Evolutionary conservation across 441 rosid species (phyloP).

Genomic region (Pelargonium myrrhifolium): DNA sequence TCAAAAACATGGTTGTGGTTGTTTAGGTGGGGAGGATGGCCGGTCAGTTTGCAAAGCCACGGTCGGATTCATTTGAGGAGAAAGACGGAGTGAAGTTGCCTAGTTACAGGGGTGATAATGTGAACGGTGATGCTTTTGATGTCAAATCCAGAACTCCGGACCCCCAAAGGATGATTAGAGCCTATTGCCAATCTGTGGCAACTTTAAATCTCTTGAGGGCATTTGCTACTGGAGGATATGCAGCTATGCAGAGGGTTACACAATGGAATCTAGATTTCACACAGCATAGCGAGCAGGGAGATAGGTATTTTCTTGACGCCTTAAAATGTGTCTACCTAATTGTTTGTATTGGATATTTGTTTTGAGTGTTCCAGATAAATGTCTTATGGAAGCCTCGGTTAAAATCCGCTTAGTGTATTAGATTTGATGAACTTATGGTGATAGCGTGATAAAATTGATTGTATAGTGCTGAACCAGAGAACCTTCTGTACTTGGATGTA

Average conservation of each 20-base stretch:
- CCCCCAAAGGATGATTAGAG: conserved; percentile 57
- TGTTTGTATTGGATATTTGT: neutral
- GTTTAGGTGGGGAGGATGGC: conserved; percentile 50
- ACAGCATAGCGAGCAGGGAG: conserved; percentile 50
- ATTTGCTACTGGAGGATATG: conserved; percentile 55
- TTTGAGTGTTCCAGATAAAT: neutral
- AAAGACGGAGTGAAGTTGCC: conserved; percentile 42
- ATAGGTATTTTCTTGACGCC: conserved; percentile 27
- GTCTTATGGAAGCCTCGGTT: neutral
- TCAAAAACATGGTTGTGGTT: neutral
- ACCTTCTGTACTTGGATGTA: too few relatives aligned
- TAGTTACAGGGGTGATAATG: conserved; percentile 37
- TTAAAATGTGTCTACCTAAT: neutral
- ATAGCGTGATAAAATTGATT: too few relatives aligned
- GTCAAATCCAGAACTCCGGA: conserved; percentile 30
- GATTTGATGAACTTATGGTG: too few relatives aligned
- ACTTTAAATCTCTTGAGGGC: conserved; percentile 56
- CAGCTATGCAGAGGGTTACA: conserved; percentile 54
- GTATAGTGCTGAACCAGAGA: too few relatives aligned
- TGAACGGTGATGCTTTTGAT: conserved; percentile 36
- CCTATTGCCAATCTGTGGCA: conserved; percentile 49
- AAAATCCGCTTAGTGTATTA: too few relatives aligned
- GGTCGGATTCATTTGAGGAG: conserved; percentile 48
- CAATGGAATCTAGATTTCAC: conserved; percentile 62
- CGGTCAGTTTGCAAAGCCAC: conserved; percentile 41